A percentile compares a stretch with the other conserved stretches of the same genome.
phyloP scores from a whole-genome alignment of 768 basidiomycete species.

The Lactifluus piperatus region DNA sequence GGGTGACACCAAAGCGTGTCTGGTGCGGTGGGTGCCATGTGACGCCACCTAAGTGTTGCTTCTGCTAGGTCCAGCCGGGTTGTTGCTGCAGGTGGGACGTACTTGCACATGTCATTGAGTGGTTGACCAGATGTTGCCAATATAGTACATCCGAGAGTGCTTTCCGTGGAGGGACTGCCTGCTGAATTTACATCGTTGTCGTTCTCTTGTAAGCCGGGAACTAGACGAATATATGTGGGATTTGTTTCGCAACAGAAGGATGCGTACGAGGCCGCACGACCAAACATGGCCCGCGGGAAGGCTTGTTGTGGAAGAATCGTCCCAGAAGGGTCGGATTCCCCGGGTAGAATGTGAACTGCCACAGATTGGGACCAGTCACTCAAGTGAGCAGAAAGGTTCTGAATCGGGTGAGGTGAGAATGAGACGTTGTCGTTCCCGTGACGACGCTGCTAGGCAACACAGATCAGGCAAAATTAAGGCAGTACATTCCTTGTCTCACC shows the following conservation, averaged over 20 bases:
- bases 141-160: conserved; percentile 39
- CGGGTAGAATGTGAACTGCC: conserved; percentile 84
- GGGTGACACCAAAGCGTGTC: conserved; percentile 99
- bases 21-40: conserved; percentile 97
- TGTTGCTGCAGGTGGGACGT: conserved; percentile 61
- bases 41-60: conserved; percentile 83
- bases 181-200: conserved; percentile 16
- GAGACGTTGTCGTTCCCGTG: conserved; percentile 54
- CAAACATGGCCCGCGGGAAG: conserved; percentile 87
- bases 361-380: conserved; percentile 68
- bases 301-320: conserved; percentile 89
- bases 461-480: background rate
- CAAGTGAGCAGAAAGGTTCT: conserved; percentile 58
- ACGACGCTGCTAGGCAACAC: conserved; percentile 41
- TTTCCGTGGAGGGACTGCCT: background rate
- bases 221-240: conserved; percentile 73
- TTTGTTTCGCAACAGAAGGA: conserved; percentile 80
- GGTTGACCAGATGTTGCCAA: conserved; percentile 90
- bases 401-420: conserved; percentile 70
- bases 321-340: conserved; percentile 80
- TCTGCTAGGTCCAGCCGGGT: conserved; percentile 69
- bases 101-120: conserved; percentile 91
- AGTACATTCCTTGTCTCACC: conserved; percentile 29
- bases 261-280: conserved; percentile 45
- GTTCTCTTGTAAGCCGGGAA: conserved; percentile 34